A percentile compares a stretch with the other conserved stretches of the same genome.
These are phyloP conservation scores for Sporodiniella umbellata DNA, from an alignment of 371 early-diverging fungal species.

Conservation along the genomic window DNA sequence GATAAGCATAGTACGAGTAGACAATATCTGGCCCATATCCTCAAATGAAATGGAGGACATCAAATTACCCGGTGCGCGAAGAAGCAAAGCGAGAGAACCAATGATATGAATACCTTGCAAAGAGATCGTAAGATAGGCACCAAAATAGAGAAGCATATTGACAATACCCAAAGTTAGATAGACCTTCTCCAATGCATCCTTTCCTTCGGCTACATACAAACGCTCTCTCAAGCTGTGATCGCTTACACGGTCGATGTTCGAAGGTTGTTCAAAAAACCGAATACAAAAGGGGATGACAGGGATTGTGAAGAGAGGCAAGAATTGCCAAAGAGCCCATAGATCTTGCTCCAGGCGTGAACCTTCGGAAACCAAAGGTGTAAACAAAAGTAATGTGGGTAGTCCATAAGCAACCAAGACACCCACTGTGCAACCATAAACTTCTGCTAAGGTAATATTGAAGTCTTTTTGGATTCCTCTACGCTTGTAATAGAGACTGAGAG, in stretches of 20 bases:
- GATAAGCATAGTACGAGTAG: conserved; percentile 14
- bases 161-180: conserved; percentile 20
- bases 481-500: conserved; percentile 6
- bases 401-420: conserved; percentile 13
- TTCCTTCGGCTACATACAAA: conserved; percentile 13
- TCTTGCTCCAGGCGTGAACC: conserved; percentile 13
- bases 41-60: conserved; percentile 10
- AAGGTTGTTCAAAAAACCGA: conserved; percentile 1
- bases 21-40: conserved; percentile 7
- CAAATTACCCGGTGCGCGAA: conserved; percentile 12
- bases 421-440: conserved; percentile 12
- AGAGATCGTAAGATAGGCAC: background rate
- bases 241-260: conserved; percentile 1
- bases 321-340: conserved; percentile 11
- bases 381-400: conserved; percentile 10
- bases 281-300: conserved; percentile 9
- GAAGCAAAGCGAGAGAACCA: conserved; percentile 13
- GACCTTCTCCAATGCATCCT: conserved; percentile 15
- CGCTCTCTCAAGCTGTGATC: conserved; percentile 2
- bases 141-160: conserved; percentile 18
- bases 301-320: conserved; percentile 9
- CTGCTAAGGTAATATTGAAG: conserved; percentile 2
- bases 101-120: conserved; percentile 13
- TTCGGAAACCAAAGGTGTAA: conserved; percentile 2
- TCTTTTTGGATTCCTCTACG: background rate